These are phyloP conservation scores for Ophiostoma sp. DNA, from an alignment of 2,329 filamentous ascomycete genomes.

Conservation along the genomic window DNA sequence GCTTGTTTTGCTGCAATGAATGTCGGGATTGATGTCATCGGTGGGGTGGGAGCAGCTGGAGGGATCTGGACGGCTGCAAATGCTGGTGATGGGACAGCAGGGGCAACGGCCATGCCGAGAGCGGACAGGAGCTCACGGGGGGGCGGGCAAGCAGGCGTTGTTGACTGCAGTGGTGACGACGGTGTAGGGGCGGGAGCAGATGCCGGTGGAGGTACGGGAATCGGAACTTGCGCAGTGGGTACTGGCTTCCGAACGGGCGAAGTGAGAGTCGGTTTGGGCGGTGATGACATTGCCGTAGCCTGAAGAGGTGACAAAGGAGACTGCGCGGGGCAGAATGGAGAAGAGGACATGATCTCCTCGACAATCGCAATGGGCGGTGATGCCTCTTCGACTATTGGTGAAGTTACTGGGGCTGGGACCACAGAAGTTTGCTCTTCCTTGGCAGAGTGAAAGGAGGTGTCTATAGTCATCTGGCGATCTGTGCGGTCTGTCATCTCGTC, in stretches of 20 bases:
- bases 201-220: not conserved
- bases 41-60: conserved; percentile 20
- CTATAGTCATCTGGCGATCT: conserved; percentile 31
- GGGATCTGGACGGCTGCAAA: not conserved
- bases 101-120: conserved; percentile 11
- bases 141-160: conserved; percentile 25
- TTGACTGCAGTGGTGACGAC: conserved; percentile 25
- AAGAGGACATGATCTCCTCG: conserved; percentile 18
- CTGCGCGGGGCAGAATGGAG: conserved; percentile 23
- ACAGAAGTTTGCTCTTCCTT: conserved; percentile 41
- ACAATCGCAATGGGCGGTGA: conserved; percentile 17
- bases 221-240: not conserved
- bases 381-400: not conserved
- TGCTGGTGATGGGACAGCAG: conserved; percentile 2
- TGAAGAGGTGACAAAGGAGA: conserved; percentile 26
- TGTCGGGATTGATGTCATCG: conserved; percentile 14
- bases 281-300: conserved; percentile 20
- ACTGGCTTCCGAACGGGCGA: conserved; percentile 18
- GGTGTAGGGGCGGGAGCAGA: not conserved
- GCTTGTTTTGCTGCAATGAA: conserved; percentile 14
- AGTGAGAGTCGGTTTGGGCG: conserved; percentile 16
- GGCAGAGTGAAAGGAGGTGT: conserved; percentile 40
- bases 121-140: conserved; percentile 24
- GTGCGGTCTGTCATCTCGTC: conserved; percentile 23
- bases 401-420: conserved; percentile 16